Evolutionary conservation across 2,329 filamentous ascomycete genomes (phyloP), one percentile per base, ranked within the genome.

Genomic region (Fusarium fujikuroi): DNA sequence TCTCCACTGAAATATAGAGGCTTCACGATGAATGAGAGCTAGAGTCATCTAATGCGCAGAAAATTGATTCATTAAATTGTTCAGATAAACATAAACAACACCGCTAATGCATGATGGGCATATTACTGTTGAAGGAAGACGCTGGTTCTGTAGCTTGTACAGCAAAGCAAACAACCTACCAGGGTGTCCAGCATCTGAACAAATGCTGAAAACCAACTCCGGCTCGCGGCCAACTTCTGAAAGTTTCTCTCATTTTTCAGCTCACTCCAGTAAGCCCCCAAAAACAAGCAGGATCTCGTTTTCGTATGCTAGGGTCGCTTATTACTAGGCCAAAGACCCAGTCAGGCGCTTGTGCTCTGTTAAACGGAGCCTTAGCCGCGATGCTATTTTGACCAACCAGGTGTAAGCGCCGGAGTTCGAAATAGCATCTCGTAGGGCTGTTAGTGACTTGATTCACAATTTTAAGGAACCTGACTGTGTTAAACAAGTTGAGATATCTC

Each of bases 321-420:
- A 59, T 40, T 72, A 19, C 21, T 18, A 18, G 63, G 16, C 69
- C 50, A 39, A 21, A 43, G 56, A 23, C 28, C 10, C 3, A 37
- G 49, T 10, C 23, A 42, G 46, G 69, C 69, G 69, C 69, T 47
- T 34, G 21, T 50, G 34, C 16, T 25, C 25, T 44, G 11, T 21
- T 18, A 28, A 25, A 28, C 23, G n/a, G 39, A 36, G 5, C 21
- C 44, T 60, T 76, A 76, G 67, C 56, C 73, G 75, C 75, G 69
- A 56, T 75, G 36, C 72, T 77, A 77, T 77, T 77, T 69, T n/a
- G 44, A 70, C 21, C 14, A 54, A 54, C 50, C 34, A 54, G 36
- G 25, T 54, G 36, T n/a, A 54, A 54, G 36, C 36, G 34, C 50
- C 7, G 7, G 7, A 21, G 36, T 40, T 16, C 21, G 50, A 54